A percentile compares a stretch with the other conserved stretches of the same genome.
Conservation (phyloP, 768 basidiomycete species). For the Boletus huronensis region DNA sequence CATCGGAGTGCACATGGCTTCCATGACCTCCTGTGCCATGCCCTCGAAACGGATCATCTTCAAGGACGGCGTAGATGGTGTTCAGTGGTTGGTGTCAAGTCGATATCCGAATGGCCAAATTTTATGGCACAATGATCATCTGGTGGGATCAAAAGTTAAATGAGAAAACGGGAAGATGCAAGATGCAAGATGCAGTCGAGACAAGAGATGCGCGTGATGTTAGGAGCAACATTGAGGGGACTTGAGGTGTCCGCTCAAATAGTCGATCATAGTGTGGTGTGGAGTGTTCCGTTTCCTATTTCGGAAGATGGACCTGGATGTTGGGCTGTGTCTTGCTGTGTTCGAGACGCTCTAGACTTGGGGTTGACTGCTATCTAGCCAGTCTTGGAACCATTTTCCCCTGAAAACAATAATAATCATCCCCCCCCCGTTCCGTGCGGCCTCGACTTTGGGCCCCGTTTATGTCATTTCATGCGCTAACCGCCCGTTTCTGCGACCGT, state of each 20-base stretch:
- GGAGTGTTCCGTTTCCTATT: conserved; percentile 24
- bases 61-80: not conserved
- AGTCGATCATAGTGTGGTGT: conserved; percentile 23
- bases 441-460: not conserved
- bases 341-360: conserved; percentile 18
- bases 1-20: conserved; percentile 85
- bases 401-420: not conserved
- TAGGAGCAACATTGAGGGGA: conserved; percentile 10
- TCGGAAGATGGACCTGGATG: conserved; percentile 18
- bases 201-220: conserved; percentile 6
- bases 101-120: not conserved
- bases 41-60: conserved; percentile 77
- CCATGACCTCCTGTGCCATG: conserved; percentile 70
- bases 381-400: not conserved
- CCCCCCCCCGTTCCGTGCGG: not conserved
- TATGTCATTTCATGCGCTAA: not conserved
- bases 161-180: not conserved
- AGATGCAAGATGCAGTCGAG: too few species aligned
- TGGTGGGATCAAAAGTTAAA: not conserved
- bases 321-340: conserved; percentile 14
- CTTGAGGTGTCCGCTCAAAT: conserved; percentile 21
- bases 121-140: conserved; percentile 7
- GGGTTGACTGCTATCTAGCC: not conserved
- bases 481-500: not conserved
- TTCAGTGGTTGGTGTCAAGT: not conserved